Conservation (phyloP, 2,329 filamentous ascomycete genomes). For the Venturia aucupariae region DNA sequence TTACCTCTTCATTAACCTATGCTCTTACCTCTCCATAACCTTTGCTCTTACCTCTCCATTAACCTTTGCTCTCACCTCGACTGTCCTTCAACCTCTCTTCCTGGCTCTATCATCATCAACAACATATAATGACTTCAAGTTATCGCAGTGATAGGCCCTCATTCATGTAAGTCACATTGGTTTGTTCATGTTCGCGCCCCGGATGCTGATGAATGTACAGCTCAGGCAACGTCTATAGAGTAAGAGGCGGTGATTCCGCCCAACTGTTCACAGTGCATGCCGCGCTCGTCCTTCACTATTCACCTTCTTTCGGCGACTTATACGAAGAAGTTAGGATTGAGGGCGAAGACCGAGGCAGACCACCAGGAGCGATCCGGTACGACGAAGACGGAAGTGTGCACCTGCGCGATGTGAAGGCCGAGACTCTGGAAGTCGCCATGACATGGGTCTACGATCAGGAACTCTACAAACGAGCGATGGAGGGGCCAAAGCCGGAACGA, state of each 20-base stretch:
- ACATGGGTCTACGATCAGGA: background rate
- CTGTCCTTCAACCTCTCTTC: too few species aligned
- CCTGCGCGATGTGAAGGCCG: background rate
- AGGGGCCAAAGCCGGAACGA: background rate
- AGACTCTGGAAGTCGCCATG: background rate
- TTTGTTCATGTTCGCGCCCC: background rate
- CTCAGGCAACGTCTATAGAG: background rate
- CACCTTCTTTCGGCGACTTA: background rate
- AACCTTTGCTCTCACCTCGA: background rate
- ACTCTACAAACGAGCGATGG: background rate
- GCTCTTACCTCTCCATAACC: background rate
- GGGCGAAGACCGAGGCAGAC: background rate
- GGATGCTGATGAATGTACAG: background rate
- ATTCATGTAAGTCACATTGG: background rate
- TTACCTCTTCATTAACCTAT: background rate
- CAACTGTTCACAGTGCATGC: background rate
- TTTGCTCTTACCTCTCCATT: background rate
- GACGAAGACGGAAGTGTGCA: background rate
- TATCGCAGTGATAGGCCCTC: background rate
- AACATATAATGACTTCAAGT: background rate
- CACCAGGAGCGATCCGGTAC: background rate
- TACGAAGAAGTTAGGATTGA: background rate
- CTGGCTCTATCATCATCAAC: background rate
- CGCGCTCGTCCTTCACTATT: background rate
- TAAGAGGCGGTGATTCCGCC: background rate